A percentile compares a stretch with the other conserved stretches of the same genome.
phyloP scores from a whole-genome alignment of 2,329 filamentous ascomycete species.

The Ophiostoma sp. region DNA sequence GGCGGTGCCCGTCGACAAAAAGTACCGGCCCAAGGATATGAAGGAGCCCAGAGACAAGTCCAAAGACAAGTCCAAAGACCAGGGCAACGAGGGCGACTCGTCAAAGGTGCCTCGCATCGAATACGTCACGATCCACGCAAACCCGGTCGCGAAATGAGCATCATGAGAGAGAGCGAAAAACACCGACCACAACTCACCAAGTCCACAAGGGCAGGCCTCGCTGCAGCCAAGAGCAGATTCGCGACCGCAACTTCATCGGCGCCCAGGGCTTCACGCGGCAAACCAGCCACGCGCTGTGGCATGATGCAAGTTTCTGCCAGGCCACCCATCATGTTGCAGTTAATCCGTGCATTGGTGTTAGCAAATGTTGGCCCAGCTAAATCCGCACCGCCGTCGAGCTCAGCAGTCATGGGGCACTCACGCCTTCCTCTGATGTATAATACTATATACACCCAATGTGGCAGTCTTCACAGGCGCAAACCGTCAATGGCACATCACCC shows the following conservation, averaged over 20 bases:
- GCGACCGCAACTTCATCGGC: too few species aligned
- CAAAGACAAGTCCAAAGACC: background rate
- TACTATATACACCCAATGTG: too few species aligned
- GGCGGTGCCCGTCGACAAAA: constrained; percentile 67
- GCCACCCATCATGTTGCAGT: too few species aligned
- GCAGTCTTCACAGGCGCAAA: too few species aligned
- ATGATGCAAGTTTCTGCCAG: too few species aligned
- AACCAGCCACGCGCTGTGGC: too few species aligned
- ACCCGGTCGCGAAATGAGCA: constrained; percentile 22
- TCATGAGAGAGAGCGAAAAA: background rate
- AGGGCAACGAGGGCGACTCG: background rate
- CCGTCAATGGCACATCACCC: background rate
- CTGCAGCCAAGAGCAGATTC: background rate
- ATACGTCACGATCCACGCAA: constrained; percentile 21
- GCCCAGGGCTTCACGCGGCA: too few species aligned
- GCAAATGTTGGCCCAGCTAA: too few species aligned
- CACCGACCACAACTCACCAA: background rate
- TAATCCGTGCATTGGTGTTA: too few species aligned
- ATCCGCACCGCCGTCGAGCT: too few species aligned
- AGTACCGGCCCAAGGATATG: constrained; percentile 64
- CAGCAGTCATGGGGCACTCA: too few species aligned
- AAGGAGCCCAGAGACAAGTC: background rate
- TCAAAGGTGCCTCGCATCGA: constrained; percentile 16
- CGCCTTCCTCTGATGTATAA: too few species aligned
- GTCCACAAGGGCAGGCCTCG: background rate